Conservation (phyloP, 163 green algal species). For the Trebouxia gelatinosa region DNA sequence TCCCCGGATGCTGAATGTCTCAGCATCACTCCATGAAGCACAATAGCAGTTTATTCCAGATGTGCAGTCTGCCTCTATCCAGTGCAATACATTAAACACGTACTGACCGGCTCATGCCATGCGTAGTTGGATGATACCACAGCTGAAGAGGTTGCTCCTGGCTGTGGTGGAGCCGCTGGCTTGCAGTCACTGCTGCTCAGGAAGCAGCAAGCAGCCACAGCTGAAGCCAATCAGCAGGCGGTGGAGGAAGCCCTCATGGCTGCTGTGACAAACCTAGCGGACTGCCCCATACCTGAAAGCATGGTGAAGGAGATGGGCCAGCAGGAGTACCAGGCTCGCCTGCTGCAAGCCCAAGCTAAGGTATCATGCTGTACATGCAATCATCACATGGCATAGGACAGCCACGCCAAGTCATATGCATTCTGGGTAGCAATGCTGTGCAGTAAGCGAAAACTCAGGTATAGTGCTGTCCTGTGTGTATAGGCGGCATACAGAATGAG, state of each 20-base stretch:
- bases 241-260: not conserved
- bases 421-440: no score
- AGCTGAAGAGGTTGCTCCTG: not conserved
- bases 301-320: constrained; percentile 28
- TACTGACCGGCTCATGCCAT: no score
- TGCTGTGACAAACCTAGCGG: constrained; percentile 17
- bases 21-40: no score
- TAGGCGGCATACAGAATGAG: no score
- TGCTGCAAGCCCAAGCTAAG: constrained; percentile 25
- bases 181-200: constrained; percentile 7
- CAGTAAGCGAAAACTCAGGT: no score
- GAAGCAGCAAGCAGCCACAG: not conserved
- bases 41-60: no score
- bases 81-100: no score
- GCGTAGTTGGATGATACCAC: constrained; percentile 10
- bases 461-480: no score
- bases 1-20: no score
- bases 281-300: constrained; percentile 24
- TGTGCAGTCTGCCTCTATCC: no score
- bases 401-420: no score
- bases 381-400: no score
- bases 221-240: not conserved
- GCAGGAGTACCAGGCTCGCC: constrained; percentile 38
- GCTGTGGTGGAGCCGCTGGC: not conserved
- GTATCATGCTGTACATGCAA: not conserved